Evolutionary conservation across 2,329 filamentous ascomycete species (phyloP).

Genomic region (Pseudogymnoascus destructans): DNA sequence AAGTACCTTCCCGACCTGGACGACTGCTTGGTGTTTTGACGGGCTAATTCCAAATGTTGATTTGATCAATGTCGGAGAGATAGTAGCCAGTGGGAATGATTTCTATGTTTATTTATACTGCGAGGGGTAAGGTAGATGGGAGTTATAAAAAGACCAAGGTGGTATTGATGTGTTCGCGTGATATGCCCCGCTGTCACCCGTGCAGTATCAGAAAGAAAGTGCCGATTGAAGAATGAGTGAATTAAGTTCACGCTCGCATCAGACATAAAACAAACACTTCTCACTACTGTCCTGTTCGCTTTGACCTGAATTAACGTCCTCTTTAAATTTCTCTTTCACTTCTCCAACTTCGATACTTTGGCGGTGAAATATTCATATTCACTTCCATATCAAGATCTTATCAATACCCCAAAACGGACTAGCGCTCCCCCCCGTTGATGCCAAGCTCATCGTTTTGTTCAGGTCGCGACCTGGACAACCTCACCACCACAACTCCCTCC

Average conservation of each 20-base stretch:
- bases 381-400: not conserved
- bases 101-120: not conserved
- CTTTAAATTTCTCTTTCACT: not conserved
- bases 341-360: not conserved
- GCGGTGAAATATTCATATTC: not conserved
- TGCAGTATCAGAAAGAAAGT: not conserved
- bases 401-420: not conserved
- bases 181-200: not conserved
- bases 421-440: not conserved
- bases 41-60: not conserved
- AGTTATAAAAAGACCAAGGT: not conserved
- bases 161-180: not conserved
- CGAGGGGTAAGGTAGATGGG: not conserved
- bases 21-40: not conserved
- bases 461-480: not conserved
- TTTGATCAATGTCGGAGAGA: not conserved
- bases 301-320: not conserved
- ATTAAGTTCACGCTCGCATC: not conserved
- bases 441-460: not conserved
- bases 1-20: constrained; percentile 4
- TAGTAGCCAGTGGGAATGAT: not conserved
- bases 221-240: not conserved
- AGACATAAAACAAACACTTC: no score
- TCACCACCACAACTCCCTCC: not conserved
- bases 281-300: no score